Base-by-base conservation (phyloP, 108 stramenopile genomes). In the Phaeodactylum tricornutum region DNA sequence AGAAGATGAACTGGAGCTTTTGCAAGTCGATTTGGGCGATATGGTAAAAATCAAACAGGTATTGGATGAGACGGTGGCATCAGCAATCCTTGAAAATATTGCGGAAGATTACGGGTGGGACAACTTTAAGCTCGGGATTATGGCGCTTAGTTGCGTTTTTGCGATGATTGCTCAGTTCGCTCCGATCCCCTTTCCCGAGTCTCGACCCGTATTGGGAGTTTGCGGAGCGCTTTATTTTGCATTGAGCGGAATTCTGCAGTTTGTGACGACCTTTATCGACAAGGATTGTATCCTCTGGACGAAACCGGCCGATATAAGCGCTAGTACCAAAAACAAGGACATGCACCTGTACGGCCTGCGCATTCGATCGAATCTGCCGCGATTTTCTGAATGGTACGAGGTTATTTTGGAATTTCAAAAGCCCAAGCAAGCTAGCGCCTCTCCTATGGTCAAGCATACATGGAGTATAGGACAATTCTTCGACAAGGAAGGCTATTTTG, bases 1-100 rank as follows among this genome's bases (percentile, higher is more conserved):
- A 5, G 52, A 66, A 27, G 59, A 55, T 1, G 27, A 29, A 25
- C 15, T 47, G 55, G 88, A 86, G 39, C 58, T 87, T 29, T 62
- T 92, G 47, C 85, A 91, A 54, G 89, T 97, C 30, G 96, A 97
- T 33, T 71, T 89, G 15, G 96, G 96, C 8, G 96, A 98, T 62
- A 80, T 81, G 37, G 70, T 98, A 50, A 96, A 98, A 69, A 65
- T 98, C 52, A 96, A 96, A 59, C 96, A 98, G 72, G 80, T 95
- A 48, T 72, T 98, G 28, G 96, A 98, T 45, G 96, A 98, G 48
- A 71, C 93, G 33, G 84, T 89, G 20, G 84, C 89, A 40, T 73
- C 64, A 7, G 60, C 77, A 12, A 34, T 87, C 12, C 28, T 67
- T 27, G 60, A 79, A 36, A 71, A 84, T 25, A 64, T 92, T 36